Evolutionary conservation across 768 basidiomycete genomes (phyloP).

Genomic region (Pholiota microspora): DNA sequence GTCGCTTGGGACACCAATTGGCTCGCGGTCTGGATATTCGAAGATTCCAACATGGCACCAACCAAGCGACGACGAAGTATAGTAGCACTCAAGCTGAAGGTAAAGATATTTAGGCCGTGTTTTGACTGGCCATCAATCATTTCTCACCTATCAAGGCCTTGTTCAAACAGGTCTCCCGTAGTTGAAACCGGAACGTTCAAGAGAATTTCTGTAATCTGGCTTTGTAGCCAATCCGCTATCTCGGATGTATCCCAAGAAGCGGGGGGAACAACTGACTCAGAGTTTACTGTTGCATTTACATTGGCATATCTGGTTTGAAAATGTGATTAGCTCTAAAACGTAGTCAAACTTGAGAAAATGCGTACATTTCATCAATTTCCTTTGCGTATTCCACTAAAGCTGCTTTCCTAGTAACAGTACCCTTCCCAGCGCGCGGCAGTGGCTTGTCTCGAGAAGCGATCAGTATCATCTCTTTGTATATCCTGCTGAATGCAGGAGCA

Average conservation of each 20-base stretch:
- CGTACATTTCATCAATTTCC: conserved; percentile 33
- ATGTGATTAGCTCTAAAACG: too few relatives aligned
- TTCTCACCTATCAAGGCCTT: neutral
- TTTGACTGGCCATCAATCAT: too few relatives aligned
- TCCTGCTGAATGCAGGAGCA: conserved; percentile 37
- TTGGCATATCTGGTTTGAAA: too few relatives aligned
- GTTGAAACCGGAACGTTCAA: too few relatives aligned
- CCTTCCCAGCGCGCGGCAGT: conserved; percentile 41
- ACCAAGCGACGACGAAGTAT: neutral
- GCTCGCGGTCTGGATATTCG: neutral
- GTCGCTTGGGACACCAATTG: neutral
- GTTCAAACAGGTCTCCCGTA: neutral
- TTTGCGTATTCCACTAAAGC: conserved; percentile 34
- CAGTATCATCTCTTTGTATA: conserved; percentile 42
- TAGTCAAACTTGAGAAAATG: too few relatives aligned
- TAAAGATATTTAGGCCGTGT: too few relatives aligned
- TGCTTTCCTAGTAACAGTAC: conserved; percentile 40
- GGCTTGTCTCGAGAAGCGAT: conserved; percentile 37
- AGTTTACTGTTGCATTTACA: too few relatives aligned
- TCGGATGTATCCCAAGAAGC: neutral
- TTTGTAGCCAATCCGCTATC: too few relatives aligned
- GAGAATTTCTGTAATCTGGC: too few relatives aligned
- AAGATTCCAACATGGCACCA: neutral
- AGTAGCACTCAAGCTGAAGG: neutral
- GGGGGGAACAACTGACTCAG: neutral